Base-by-base conservation (phyloP, 495 filamentous ascomycete species). In the Acidiella bohemica region DNA sequence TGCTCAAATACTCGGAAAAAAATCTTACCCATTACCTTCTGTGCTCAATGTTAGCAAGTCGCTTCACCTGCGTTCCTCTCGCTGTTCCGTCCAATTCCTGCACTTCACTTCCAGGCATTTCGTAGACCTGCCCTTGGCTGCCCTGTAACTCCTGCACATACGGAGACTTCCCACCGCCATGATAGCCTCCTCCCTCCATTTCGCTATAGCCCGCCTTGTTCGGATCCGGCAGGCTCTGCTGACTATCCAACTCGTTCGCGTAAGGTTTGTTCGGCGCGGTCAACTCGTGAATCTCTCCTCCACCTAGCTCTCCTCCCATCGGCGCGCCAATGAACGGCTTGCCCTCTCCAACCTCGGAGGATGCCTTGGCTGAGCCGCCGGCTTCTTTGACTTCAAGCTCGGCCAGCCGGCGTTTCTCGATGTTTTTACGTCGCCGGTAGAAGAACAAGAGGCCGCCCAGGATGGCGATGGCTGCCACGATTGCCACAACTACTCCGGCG, bases 401-500 rank as follows among this genome's bases (percentile, higher is more conserved):
- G 2, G 42, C 36, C 6, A 33, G 21, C 4, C 36, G 37, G 9
- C 22, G 41, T n/a, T 47, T 42, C 14, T 39, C 24, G 12, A 26
- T 21, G 5, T 17, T 3, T 13, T 43, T 43, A 13, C 41, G 28
- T 28, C 46, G 34, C 26, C 47, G 48, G 21, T 49, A 30, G 36
- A 53, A 34, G 18, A 13, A 45, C 28, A 50, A 26, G 10, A 46
- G 14, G 22, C 33, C 29, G 14, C 5, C 34, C 7, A 51, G 20
- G 30, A 49, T 49, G 23, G 60, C 41, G 14, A 67, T 39, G 0
- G 56, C 57, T 5, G 65, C 47, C 2, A 61, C 61, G 40, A 65
- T 62, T 12, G 63, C 65, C 14, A 64, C 45, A 16, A 62, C 67
- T 9, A 67, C 56, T 18, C 57, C 57, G 5, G 47, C 56, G 8